These are phyloP conservation scores for Phytophthora lateralis DNA, from an alignment of 352 stramenopile species.

Conservation along the genomic window DNA sequence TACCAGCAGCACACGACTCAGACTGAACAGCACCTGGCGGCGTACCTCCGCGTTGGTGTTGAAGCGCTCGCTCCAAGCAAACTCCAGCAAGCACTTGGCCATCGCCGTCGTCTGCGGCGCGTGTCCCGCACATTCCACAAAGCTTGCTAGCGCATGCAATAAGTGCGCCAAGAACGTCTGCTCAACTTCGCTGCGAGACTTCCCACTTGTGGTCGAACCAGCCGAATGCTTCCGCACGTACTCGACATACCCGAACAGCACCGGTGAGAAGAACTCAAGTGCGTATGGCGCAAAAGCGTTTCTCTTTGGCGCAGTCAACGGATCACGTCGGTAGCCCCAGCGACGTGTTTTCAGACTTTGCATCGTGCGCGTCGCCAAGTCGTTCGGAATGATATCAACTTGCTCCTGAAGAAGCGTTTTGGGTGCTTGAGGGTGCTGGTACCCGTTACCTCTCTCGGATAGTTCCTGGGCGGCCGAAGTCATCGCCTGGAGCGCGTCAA, in stretches of 20 bases:
- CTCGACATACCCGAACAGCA: slow-evolving; percentile 75
- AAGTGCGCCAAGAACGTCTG: slow-evolving; percentile 73
- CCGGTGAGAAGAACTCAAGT: slow-evolving; percentile 73
- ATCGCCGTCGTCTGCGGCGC: slow-evolving; percentile 63
- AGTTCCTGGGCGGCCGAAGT: slow-evolving; percentile 62
- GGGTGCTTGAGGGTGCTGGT: slow-evolving; percentile 6
- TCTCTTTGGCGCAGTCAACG: slow-evolving; percentile 46
- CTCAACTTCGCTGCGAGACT: slow-evolving; percentile 58
- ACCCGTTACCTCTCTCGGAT: slow-evolving; percentile 48
- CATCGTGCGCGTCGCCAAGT: slow-evolving; percentile 52
- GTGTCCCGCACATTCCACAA: slow-evolving; percentile 75
- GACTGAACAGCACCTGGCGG: slow-evolving; percentile 70
- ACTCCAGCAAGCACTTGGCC: slow-evolving; percentile 73
- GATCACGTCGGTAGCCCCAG: slow-evolving; percentile 72
- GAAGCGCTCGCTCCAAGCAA: slow-evolving; percentile 62
- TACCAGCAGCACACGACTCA: slow-evolving; percentile 77
- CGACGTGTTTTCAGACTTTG: slow-evolving; percentile 65
- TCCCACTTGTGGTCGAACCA: slow-evolving; percentile 8
- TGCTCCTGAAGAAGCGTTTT: slow-evolving; percentile 57
- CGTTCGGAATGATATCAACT: slow-evolving; percentile 5
- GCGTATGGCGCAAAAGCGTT: slow-evolving; percentile 72
- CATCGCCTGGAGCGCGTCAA: slow-evolving; percentile 71
- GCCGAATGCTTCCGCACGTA: slow-evolving; percentile 49
- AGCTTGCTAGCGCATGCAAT: slow-evolving; percentile 64
- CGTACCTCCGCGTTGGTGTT: slow-evolving; percentile 59